phyloP scores from a whole-genome alignment of 164 flowering plant species.

The Buxus sempervirens region DNA sequence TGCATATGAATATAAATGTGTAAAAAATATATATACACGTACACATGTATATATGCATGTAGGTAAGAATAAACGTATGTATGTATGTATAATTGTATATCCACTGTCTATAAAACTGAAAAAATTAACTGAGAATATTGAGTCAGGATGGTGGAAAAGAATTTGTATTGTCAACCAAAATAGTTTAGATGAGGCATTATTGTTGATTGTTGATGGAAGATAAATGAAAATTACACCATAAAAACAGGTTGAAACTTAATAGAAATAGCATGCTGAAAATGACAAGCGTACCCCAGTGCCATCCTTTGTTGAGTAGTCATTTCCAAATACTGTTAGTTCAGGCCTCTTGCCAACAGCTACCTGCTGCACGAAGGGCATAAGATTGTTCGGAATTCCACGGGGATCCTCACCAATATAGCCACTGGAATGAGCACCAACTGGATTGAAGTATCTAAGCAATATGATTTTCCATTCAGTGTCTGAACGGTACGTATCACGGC shows the following conservation, averaged over 20 bases:
- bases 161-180: too few species aligned
- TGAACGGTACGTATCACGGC: constrained; percentile 58
- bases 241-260: not conserved
- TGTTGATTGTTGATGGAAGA: too few species aligned
- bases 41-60: too few species aligned
- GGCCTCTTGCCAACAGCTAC: constrained; percentile 92
- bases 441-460: constrained; percentile 89
- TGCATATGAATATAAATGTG: too few species aligned
- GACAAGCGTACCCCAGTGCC: constrained; percentile 79
- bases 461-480: constrained; percentile 85
- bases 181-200: too few species aligned
- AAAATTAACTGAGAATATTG: too few species aligned
- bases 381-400: constrained; percentile 90
- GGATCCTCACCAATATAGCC: constrained; percentile 97
- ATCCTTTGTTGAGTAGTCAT: constrained; percentile 77
- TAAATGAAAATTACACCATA: too few species aligned
- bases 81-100: too few species aligned
- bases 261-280: not conserved
- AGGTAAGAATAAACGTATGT: too few species aligned
- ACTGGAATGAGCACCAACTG: constrained; percentile 96
- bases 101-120: too few species aligned
- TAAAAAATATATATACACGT: too few species aligned
- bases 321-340: constrained; percentile 72
- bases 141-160: too few species aligned
- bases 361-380: constrained; percentile 96